Percentiles rank a stretch among this genome's conserved stretches.
Evolutionary conservation across 805 yeast species (phyloP).

Genomic region (Candida nonsorbophila): DNA sequence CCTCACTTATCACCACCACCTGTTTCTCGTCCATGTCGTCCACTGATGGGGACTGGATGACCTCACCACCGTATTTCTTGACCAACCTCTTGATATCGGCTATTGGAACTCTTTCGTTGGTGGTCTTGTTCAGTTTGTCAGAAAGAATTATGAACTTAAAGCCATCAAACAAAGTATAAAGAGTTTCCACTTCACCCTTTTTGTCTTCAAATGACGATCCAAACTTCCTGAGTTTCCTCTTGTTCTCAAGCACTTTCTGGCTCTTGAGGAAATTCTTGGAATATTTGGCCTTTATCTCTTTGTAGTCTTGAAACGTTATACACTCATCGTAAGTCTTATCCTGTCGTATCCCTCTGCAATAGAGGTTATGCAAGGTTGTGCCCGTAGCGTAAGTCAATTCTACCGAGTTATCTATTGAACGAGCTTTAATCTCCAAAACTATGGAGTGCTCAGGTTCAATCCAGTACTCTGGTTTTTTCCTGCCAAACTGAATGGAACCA

Average conservation of each 20-base stretch:
- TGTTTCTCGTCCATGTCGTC: slow-evolving; percentile 2
- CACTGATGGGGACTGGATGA: slow-evolving; percentile 14
- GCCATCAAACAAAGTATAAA: slow-evolving; percentile 33
- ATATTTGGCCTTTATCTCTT: slow-evolving; percentile 26
- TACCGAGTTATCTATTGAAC: slow-evolving; percentile 53
- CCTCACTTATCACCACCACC: slow-evolving; percentile 20
- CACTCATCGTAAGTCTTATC: slow-evolving; percentile 63
- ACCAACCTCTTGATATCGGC: slow-evolving; percentile 34
- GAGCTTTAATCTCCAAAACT: slow-evolving; percentile 78
- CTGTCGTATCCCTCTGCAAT: slow-evolving; percentile 59
- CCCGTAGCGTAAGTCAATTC: slow-evolving; percentile 53
- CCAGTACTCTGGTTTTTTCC: slow-evolving; percentile 65
- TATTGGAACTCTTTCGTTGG: slow-evolving; percentile 21
- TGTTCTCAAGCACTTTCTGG: slow-evolving; percentile 23
- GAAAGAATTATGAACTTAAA: slow-evolving; percentile 48
- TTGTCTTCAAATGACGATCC: slow-evolving; percentile 7
- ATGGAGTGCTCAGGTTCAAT: slow-evolving; percentile 72
- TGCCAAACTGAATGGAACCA: slow-evolving; percentile 46
- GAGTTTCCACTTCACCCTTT: background rate
- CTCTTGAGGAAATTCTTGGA: slow-evolving; percentile 17
- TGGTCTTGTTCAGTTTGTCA: slow-evolving; percentile 31
- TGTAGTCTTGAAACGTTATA: slow-evolving; percentile 51
- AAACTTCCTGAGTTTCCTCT: slow-evolving; percentile 14
- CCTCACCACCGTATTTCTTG: slow-evolving; percentile 46
- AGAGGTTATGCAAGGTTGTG: slow-evolving; percentile 70